Evolutionary conservation across 805 yeast species (phyloP).

Genomic region (Schwanniomyces polymorphus): DNA sequence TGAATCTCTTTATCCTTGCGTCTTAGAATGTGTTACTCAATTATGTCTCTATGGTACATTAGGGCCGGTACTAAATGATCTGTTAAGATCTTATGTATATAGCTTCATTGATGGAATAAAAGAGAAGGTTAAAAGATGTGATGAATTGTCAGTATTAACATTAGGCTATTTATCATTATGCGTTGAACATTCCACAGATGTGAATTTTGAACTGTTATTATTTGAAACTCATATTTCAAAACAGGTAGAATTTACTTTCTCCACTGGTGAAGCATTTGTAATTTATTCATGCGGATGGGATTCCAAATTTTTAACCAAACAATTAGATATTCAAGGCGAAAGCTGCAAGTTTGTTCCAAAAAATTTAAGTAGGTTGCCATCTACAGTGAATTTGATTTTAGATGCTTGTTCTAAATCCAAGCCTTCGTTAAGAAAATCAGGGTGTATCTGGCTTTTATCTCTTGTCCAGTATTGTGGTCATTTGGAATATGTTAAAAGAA

Average conservation of each 20-base stretch:
- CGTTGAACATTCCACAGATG: conserved; percentile 2
- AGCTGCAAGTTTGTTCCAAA: conserved; percentile 14
- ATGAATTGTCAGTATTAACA: conserved; percentile 59
- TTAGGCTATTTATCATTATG: conserved; percentile 56
- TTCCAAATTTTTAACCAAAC: conserved; percentile 52
- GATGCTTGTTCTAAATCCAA: conserved; percentile 60
- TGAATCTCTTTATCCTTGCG: conserved; percentile 17
- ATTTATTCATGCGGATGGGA: conserved; percentile 75
- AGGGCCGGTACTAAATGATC: conserved; percentile 28
- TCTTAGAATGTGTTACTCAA: conserved; percentile 44
- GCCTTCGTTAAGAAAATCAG: conserved; percentile 71
- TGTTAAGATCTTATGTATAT: conserved; percentile 3
- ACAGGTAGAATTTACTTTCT: conserved; percentile 72
- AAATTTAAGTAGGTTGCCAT: conserved; percentile 17
- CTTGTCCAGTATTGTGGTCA: conserved; percentile 72
- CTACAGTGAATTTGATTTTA: conserved; percentile 48
- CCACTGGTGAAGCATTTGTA: conserved; percentile 82
- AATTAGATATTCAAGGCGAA: conserved; percentile 53
- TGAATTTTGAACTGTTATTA: conserved; percentile 43
- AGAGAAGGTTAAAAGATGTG: conserved; percentile 50
- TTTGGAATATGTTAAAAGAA: conserved; percentile 32
- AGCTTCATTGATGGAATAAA: conserved; percentile 23
- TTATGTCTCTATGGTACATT: conserved; percentile 46
- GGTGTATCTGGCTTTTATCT: conserved; percentile 85
- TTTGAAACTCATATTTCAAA: conserved; percentile 64